Evolutionary conservation across 331 rosid species (phyloP).

Genomic region (Dryas integrifolia): DNA sequence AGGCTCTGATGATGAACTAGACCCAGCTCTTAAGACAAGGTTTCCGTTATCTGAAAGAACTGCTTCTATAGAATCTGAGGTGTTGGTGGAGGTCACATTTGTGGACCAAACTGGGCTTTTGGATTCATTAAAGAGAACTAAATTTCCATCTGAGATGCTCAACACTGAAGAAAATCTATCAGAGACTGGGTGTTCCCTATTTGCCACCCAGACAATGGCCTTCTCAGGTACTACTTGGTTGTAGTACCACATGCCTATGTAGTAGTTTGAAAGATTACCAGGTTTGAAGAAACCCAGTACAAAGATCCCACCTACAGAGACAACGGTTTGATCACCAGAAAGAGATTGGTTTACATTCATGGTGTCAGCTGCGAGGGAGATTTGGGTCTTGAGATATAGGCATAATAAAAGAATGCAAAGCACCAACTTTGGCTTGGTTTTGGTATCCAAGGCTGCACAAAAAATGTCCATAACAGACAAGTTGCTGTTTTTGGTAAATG

Average conservation of each 20-base stretch:
- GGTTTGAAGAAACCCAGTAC: slow-evolving; percentile 58
- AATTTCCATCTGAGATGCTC: slow-evolving; percentile 31
- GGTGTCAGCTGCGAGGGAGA: slow-evolving; percentile 35
- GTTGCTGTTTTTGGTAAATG: no score
- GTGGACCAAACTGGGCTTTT: slow-evolving; percentile 54
- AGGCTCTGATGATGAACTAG: slow-evolving; percentile 1
- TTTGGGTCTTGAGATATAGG: slow-evolving; percentile 5
- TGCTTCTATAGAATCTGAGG: slow-evolving; percentile 27
- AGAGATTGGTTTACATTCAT: slow-evolving; percentile 37
- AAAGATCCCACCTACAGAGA: slow-evolving; percentile 36
- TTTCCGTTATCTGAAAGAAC: slow-evolving; percentile 46
- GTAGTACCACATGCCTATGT: slow-evolving; percentile 62
- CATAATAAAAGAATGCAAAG: slow-evolving; percentile 27
- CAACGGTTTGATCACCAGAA: slow-evolving; percentile 48
- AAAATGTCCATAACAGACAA: neutral
- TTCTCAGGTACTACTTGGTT: neutral
- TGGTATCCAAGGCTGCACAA: slow-evolving; percentile 28
- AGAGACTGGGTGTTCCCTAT: slow-evolving; percentile 51
- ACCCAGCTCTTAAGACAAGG: slow-evolving; percentile 34
- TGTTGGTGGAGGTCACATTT: slow-evolving; percentile 17
- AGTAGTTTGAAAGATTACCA: slow-evolving; percentile 48
- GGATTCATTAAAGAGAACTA: slow-evolving; percentile 44
- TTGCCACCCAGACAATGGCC: slow-evolving; percentile 60
- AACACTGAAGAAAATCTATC: slow-evolving; percentile 41
- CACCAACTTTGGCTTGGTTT: slow-evolving; percentile 22